Evolutionary conservation across 805 yeast genomes (phyloP), one percentile per base, ranked within the genome.

Genomic region (Metschnikowia gelsemii): DNA sequence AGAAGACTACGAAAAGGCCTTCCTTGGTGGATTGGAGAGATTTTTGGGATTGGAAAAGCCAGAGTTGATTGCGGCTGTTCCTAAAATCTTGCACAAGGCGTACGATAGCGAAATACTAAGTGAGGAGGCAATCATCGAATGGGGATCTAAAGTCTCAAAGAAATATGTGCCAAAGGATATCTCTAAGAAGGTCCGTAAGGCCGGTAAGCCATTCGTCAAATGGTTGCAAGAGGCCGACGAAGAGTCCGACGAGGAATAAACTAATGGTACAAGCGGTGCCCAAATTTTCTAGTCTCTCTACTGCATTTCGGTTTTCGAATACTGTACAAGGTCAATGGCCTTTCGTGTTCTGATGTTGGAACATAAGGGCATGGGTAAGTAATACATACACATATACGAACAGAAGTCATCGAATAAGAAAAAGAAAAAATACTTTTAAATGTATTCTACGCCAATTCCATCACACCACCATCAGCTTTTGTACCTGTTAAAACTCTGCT

Each of bases 221-320:
- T 93, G 99, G 99, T 79, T 93, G 53, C 83, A 88, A 61, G 90
- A 86, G 65, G 98, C 99, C 46, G 96, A 88, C 54, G 84, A 81
- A 62, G 91, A 83, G 50, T 75, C 76, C 51, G 86, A 80, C 52
- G 84, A 79, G 35, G 87, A 81, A 51, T 79, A 73, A 22, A 28
- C 22, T 33, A 22, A 11, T 18, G 20, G 34, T 38, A 19, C 27
- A 11, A 31, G 21, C 24, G 18, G 22, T 19, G 13, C 4, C 11
- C 21, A 17, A 17, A 17, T 6, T 6, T 12, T 8, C n/a, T 17
- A 30, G 21, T 18, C 24, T 32, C 26, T 32, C 22, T 32, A 12
- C n/a, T 32, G 27, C 30, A 21, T 24, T 22, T 16, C 17, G 31
- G 31, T 28, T 18, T 28, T 16, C 7, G 21, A 5, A 13, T 20